Percentiles rank a stretch among this genome's conserved stretches.
Evolutionary conservation across 2,329 filamentous ascomycete species (phyloP).

Genomic region (Aspergillus viridinutans): DNA sequence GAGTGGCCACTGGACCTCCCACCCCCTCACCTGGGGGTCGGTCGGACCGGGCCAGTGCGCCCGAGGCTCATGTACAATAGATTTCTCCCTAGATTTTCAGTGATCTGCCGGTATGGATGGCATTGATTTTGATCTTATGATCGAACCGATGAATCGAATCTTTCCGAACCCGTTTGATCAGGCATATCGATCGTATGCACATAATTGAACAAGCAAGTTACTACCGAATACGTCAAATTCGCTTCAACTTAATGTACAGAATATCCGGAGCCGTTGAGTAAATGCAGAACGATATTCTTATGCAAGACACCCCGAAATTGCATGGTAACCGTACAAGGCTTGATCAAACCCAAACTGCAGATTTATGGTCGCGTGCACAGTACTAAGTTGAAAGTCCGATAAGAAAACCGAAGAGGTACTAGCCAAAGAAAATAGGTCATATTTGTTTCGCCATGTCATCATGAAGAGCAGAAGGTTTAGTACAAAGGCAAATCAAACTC

Average conservation of each 20-base stretch:
- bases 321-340: not conserved
- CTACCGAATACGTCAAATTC: not conserved
- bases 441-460: not conserved
- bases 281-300: not conserved
- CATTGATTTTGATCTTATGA: not conserved
- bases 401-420: not conserved
- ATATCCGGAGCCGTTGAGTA: not conserved
- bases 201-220: not conserved
- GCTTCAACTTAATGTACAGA: not conserved
- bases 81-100: not conserved
- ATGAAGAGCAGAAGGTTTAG: not conserved
- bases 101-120: not conserved
- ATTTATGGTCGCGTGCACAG: not conserved
- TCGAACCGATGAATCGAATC: not conserved
- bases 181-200: not conserved
- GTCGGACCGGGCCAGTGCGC: not conserved
- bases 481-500: not conserved
- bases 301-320: not conserved
- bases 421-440: not conserved
- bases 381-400: not conserved
- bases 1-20: not conserved
- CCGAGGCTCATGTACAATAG: not conserved
- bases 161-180: not conserved
- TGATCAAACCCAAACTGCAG: not conserved
- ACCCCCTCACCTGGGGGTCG: not conserved